phyloP scores from a whole-genome alignment of 2,329 filamentous ascomycete species.

The Passalora sequoiae region DNA sequence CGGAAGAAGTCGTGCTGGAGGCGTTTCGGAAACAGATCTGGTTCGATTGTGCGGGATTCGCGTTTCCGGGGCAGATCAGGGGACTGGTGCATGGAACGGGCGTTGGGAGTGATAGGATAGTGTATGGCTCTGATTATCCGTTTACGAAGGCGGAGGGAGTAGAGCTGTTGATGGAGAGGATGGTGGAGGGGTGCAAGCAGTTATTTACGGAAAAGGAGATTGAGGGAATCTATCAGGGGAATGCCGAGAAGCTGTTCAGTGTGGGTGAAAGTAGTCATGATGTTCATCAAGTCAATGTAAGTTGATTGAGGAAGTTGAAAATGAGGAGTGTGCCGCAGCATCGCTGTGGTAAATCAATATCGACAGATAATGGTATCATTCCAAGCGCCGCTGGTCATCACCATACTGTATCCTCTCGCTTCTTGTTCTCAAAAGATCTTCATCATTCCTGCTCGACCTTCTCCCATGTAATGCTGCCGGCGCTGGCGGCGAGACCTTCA shows the following conservation, averaged over 20 bases:
- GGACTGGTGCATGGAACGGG: slow-evolving; percentile 41
- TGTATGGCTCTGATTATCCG: slow-evolving; percentile 52
- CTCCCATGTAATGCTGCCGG: slow-evolving; percentile 46
- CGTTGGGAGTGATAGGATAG: slow-evolving; percentile 39
- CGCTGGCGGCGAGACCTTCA: slow-evolving; percentile 35
- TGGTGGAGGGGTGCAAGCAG: slow-evolving; percentile 40
- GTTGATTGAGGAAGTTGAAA: too few relatives aligned
- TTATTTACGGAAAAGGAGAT: slow-evolving; percentile 36
- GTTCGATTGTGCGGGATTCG: slow-evolving; percentile 51
- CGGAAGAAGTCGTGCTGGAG: slow-evolving; percentile 28
- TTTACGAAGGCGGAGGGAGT: slow-evolving; percentile 43
- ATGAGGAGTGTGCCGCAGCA: too few relatives aligned
- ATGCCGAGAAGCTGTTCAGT: slow-evolving; percentile 31
- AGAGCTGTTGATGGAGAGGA: slow-evolving; percentile 35
- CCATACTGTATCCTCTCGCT: slow-evolving; percentile 15
- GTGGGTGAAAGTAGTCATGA: not conserved
- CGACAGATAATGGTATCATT: slow-evolving; percentile 2
- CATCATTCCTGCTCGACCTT: slow-evolving; percentile 37
- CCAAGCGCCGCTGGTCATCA: not conserved
- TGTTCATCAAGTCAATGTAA: too few relatives aligned
- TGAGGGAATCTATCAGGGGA: slow-evolving; percentile 36
- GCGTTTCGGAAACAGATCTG: slow-evolving; percentile 43
- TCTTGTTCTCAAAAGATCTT: not conserved
- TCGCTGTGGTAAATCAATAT: too few relatives aligned
- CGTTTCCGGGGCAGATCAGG: slow-evolving; percentile 46